Conservation (phyloP, 179 eudicot species). For the Beta lomatogona region DNA sequence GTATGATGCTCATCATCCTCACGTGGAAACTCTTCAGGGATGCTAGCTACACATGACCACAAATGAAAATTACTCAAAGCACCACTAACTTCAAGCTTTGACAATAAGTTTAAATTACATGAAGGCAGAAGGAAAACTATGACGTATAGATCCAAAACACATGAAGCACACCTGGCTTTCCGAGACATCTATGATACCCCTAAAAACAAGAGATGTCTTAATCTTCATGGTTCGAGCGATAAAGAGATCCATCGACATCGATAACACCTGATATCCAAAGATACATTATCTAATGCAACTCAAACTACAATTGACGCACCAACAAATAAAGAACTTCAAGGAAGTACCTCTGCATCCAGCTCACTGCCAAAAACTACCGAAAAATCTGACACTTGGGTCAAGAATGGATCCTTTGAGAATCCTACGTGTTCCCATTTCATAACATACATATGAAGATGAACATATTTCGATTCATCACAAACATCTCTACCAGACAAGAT, state of each 20-base stretch:
- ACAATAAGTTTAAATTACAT: not conserved
- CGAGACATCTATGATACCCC: conserved; percentile 66
- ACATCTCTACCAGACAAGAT: conserved; percentile 73
- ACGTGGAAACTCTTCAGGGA: conserved; percentile 95
- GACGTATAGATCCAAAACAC: not conserved
- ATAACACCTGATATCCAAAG: conserved; percentile 67
- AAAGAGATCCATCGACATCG: conserved; percentile 99
- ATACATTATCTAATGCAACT: conserved; percentile 1
- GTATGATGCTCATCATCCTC: conserved; percentile 94
- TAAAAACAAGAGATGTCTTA: conserved; percentile 77
- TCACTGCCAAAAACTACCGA: conserved; percentile 89
- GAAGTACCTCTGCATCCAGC: conserved; percentile 98
- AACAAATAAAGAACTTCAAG: not conserved
- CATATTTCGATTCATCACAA: conserved; percentile 47
- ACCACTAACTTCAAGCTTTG: not conserved
- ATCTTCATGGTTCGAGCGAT: conserved; percentile 90
- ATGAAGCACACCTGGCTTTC: conserved; percentile 64
- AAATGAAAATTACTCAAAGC: conserved; percentile 6
- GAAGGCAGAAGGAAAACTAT: not conserved
- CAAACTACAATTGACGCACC: conserved; percentile 16
- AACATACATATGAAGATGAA: conserved; percentile 76
- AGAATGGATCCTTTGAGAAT: conserved; percentile 75
- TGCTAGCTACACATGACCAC: conserved; percentile 57
- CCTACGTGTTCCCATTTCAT: conserved; percentile 77
- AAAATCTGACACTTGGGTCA: conserved; percentile 83